Evolutionary conservation across 2,329 filamentous ascomycete species (phyloP), one percentile per base, ranked within the genome.

Genomic region (Beauveria varroae): DNA sequence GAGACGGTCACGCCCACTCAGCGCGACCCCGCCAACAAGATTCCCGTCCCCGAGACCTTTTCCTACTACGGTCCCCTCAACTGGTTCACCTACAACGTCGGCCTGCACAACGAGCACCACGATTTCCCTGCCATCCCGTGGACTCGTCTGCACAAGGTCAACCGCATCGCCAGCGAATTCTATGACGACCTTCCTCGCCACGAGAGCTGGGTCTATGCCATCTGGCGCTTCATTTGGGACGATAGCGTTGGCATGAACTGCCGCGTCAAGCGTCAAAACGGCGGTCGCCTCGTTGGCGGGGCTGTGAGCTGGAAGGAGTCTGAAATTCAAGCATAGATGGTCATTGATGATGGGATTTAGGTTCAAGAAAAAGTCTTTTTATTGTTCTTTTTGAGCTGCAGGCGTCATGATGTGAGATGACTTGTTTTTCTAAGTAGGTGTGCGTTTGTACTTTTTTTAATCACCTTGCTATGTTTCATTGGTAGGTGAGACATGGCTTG

Each of bases 81-180:
- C 77, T 76, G 92, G 69, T 77, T 99, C 55, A 96, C 93, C 1
- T 99, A 98, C 81, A 99, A 99, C 69, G 95, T 99, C 51, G 95
- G 95, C 58, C 79, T 97, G 70, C 95, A 99, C 80, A 99, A 99
- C 73, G 95, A 99, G 80, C 95, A 99, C 76, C 95, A 99, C 74
- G 95, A 99, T 75, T 99, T 99, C 77, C 95, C 95, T 12, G 95
- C 95, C 53, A 85, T 99, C 52, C 93, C 95, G 0, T 99, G 95
- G 95, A 97, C 92, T 10, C 82, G 89, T 37, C 82, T 99, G 44
- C 89, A 87, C 60, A 81, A 81, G 70, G 79, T 99, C 59, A 86
- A 93, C 70, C 77, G 85, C 65, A 89, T 96, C 61, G 95, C 95
- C 1, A 83, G 83, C 65, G 95, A 98, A 75, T 99, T 97, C 72